Percentiles rank a stretch among this genome's conserved stretches.
Conservation (phyloP, 2,329 filamentous ascomycete genomes). For the Sporothrix pallida region DNA sequence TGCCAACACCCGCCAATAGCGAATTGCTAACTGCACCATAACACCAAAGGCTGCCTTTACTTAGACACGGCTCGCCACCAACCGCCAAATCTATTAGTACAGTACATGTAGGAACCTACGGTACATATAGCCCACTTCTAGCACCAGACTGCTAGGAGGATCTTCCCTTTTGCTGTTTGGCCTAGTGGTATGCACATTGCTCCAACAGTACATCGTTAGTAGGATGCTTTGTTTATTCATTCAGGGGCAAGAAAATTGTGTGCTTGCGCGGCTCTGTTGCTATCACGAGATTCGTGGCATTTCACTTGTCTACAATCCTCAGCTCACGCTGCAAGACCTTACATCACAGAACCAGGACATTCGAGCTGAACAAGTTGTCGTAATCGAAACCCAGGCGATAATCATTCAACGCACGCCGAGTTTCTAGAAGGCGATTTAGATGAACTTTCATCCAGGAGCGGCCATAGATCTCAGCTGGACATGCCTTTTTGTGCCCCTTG, state of each 20-base stretch:
- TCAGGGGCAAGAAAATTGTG: no score
- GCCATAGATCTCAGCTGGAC: background rate
- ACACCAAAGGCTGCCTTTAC: background rate
- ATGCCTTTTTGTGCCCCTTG: background rate
- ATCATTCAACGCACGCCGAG: background rate
- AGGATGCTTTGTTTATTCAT: no score
- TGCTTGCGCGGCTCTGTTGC: no score
- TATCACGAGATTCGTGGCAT: background rate
- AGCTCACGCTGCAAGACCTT: background rate
- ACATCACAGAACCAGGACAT: no score
- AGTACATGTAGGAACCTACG: background rate
- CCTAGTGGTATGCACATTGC: no score
- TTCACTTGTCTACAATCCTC: background rate
- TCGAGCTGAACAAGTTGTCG: background rate
- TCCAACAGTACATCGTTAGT: no score
- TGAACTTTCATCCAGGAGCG: background rate
- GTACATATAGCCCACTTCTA: no score
- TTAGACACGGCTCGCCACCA: constrained; percentile 7
- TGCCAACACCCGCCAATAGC: background rate
- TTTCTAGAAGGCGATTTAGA: no score
- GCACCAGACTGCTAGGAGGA: no score
- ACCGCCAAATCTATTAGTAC: background rate
- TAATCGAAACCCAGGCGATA: background rate
- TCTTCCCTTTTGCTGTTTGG: no score
- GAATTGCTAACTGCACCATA: background rate